Evolutionary conservation across 345 rosid species (phyloP), one percentile per base, ranked within the genome.

Genomic region (Combretum micranthum): DNA sequence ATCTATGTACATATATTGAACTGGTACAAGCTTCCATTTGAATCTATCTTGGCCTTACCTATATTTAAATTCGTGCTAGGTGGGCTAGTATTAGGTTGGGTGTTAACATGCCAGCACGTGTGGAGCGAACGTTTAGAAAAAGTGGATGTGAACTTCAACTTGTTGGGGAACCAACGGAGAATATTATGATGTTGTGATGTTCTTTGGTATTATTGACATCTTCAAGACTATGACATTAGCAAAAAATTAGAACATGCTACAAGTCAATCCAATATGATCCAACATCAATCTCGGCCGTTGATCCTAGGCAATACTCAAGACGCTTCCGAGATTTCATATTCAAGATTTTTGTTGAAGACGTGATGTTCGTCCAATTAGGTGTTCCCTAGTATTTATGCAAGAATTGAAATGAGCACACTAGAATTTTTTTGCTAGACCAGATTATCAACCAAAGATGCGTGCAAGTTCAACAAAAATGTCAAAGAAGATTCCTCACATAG

Each of bases 181-280:
- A 69, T 75, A 53, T 62, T 88, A 88, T 17, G 95, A 88, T 59
- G 92, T 86, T 12, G 64, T 84, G 20, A 84, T 86, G 86, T 84
- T 84, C 65, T 88, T 92, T 47, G 96, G 93, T 1, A 83, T 86
- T 32, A 92, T 92, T 5, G 96, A 92, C 81, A 86, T 88, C 95
- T 88, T 71, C 96, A 84, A 53, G 95, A 91, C 74, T 91, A 85
- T 53, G 95, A 91, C 67, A 91, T 88, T 49, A 86, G 87, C 85
- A 91, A 91, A 74, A 88, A 88, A 69, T 82, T 88, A 7, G 98
- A 91, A 71, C 93, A 91, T 20, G 90, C 96, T 88, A 88, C 52
- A 91, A 91, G 61, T 88, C 92, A 51, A 75, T 86, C 66, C 93
- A 88, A 2, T 84, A 88, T 58, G 96, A 91, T 55, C 93, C 95